Evolutionary conservation across 2,329 filamentous ascomycete genomes (phyloP).

Genomic region (Tolypocladium cylindrosporum): DNA sequence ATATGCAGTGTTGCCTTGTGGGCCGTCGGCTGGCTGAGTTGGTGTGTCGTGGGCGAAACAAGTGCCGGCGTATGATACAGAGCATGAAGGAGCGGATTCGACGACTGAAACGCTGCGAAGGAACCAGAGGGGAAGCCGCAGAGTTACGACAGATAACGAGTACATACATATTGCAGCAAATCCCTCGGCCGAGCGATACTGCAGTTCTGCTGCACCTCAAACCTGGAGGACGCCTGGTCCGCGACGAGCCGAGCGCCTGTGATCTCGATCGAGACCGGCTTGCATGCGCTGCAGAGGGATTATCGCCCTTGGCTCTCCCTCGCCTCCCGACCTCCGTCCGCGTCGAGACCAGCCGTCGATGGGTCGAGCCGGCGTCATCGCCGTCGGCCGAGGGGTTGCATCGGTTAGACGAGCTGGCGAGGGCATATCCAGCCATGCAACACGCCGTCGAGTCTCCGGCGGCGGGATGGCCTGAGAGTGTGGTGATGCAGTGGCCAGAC

Average conservation of each 20-base stretch:
- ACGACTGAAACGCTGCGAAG: not conserved
- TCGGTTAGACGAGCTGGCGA: not conserved
- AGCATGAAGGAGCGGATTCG: no score
- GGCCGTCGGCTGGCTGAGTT: no score
- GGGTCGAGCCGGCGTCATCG: not conserved
- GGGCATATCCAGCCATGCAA: not conserved
- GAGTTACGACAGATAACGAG: no score
- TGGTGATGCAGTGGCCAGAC: not conserved
- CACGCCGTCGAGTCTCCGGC: not conserved
- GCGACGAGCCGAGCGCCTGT: not conserved
- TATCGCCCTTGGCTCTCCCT: not conserved
- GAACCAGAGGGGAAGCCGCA: not conserved
- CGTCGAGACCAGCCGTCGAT: not conserved
- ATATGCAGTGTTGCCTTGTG: not conserved
- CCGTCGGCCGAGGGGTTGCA: not conserved
- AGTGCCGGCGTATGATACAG: not conserved
- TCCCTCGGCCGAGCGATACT: no score
- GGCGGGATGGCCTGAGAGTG: not conserved
- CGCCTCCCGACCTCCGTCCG: no score
- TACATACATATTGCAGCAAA: no score
- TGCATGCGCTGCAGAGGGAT: not conserved
- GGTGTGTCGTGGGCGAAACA: not conserved
- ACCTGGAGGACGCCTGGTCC: no score
- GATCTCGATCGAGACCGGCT: not conserved
- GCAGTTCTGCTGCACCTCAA: no score